Percentiles rank a stretch among this genome's conserved stretches.
Evolutionary conservation across 2,329 filamentous ascomycete species (phyloP).

Genomic region (Lecanoromycetidae sp.): DNA sequence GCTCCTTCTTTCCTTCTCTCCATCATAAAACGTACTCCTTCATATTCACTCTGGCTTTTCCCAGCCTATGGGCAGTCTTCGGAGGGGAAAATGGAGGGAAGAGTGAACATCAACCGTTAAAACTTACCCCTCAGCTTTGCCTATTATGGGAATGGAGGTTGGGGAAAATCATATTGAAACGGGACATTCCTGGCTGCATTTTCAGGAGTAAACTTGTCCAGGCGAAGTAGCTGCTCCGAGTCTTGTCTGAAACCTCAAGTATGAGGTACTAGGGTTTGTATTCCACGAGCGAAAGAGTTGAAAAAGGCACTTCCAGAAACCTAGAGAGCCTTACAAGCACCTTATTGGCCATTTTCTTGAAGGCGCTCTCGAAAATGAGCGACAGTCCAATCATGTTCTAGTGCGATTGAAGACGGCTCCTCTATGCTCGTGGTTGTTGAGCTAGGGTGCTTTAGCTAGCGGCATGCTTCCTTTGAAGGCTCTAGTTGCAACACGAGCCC

Average conservation of each 20-base stretch:
- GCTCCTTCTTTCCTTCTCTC: conserved; percentile 22
- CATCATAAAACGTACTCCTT: conserved; percentile 39
- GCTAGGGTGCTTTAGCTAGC: too few relatives aligned
- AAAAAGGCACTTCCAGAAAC: too few relatives aligned
- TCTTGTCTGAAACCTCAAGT: neutral
- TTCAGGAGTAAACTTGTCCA: neutral
- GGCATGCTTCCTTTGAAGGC: too few relatives aligned
- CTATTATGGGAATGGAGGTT: conserved; percentile 3
- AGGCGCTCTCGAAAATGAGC: too few relatives aligned
- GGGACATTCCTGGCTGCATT: conserved; percentile 4
- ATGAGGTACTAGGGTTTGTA: too few relatives aligned
- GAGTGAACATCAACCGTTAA: conserved; percentile 38
- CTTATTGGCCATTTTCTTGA: too few relatives aligned
- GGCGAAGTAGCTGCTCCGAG: neutral
- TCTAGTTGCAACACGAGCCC: too few relatives aligned
- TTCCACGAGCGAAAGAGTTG: too few relatives aligned
- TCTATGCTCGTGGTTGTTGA: too few relatives aligned
- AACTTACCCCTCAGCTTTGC: conserved; percentile 40
- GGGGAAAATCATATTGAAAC: conserved; percentile 14
- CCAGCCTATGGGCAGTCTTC: conserved; percentile 44
- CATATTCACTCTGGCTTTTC: conserved; percentile 57
- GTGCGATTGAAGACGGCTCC: too few relatives aligned
- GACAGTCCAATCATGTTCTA: too few relatives aligned
- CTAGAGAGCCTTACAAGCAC: too few relatives aligned
- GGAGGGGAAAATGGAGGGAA: conserved; percentile 61